Evolutionary conservation across 2,329 filamentous ascomycete species (phyloP), one percentile per base, ranked within the genome.

Genomic region (Exophiala dermatitidis): DNA sequence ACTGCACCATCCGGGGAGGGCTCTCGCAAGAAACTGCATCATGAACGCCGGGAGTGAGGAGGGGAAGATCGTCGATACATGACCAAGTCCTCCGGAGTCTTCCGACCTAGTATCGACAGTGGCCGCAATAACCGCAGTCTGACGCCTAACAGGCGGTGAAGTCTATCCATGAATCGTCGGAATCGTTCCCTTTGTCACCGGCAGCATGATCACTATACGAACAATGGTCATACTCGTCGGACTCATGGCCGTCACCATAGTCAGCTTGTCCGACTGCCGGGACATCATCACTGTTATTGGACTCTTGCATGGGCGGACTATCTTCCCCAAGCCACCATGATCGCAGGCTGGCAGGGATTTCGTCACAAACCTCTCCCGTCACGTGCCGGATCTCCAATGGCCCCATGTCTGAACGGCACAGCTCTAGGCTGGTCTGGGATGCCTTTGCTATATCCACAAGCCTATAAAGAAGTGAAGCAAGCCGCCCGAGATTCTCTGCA

Each of bases 391-490:
- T 46, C 37, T 47, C 26, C 41, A 54, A 34, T 12, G 38, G 33
- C 4, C 46, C 52, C 2, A 33, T 36, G 10, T 28, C 46, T 12
- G 30, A 41, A 29, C 42, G 41, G 37, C 68, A 67, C 4, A 72
- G 63, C 46, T 73, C 71, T 9, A 72, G 56, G 40, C 66, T 57
- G 1, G 48, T 53, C 4, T 48, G 53, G 2, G 53, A 46, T 12
- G 64, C 47, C 5, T 64, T 42, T 3, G 65, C 66, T 9, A 68
- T 43, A 0, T 60, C 48, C 2, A 68, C 50, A 36, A 73, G 65
- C 43, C 66, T 64, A 4, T 61, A 33, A 3, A 74, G 54, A 1
- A 73, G 56, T 5, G 31, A 48, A 2, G 57, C 54, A 4, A 74
- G 60, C 12, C 60, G 58, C 1, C 52, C 37, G 4, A 73, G 63